Evolutionary conservation across 352 stramenopile genomes (phyloP).

Genomic region (Pelagophyceae sp.): DNA sequence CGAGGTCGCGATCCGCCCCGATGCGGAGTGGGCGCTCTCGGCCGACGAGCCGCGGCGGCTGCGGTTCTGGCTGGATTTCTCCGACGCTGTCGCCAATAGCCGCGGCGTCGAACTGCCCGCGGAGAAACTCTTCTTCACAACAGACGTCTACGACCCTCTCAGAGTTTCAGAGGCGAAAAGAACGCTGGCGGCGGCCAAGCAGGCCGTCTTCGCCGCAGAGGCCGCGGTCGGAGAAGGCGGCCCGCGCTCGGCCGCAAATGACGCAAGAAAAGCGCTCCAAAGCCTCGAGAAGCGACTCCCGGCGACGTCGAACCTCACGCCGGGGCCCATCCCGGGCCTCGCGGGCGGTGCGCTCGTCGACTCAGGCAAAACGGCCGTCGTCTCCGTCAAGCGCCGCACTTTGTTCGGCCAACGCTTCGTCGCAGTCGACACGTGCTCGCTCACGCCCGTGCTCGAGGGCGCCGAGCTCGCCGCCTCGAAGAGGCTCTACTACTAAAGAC

Average conservation of each 20-base stretch:
- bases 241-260: too few relatives aligned
- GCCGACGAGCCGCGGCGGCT: not conserved
- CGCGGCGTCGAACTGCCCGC: slow-evolving; percentile 1
- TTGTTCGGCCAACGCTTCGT: slow-evolving; percentile 4
- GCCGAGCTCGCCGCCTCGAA: slow-evolving; percentile 3
- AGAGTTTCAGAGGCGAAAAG: not conserved
- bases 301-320: not conserved
- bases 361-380: too few relatives aligned
- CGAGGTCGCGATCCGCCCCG: not conserved
- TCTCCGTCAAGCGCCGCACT: not conserved
- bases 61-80: slow-evolving; percentile 1
- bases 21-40: not conserved
- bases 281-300: not conserved
- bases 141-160: not conserved
- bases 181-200: not conserved
- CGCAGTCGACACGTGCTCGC: not conserved
- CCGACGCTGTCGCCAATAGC: not conserved
- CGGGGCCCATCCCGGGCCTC: not conserved
- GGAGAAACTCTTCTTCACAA: not conserved
- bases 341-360: not conserved
- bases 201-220: not conserved
- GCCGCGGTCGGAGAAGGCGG: not conserved
- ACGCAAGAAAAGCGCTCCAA: too few relatives aligned
- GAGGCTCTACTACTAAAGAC: slow-evolving; percentile 6
- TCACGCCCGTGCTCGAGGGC: not conserved